Conservation (phyloP, 768 basidiomycete genomes). For the Pleurotus giganteus region DNA sequence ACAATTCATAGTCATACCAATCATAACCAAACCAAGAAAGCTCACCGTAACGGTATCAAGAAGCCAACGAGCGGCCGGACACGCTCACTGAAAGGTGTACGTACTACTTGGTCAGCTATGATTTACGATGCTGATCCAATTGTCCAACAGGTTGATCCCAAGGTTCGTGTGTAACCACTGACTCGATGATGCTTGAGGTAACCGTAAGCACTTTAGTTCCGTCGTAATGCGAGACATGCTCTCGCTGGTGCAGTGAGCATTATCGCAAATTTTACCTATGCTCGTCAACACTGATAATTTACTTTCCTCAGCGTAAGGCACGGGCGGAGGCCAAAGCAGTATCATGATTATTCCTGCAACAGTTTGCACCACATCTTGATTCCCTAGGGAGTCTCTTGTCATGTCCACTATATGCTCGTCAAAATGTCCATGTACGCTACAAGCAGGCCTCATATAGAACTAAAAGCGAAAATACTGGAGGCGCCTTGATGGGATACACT, state of each 20-base stretch:
- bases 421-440: slow-evolving; percentile 9
- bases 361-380: neutral
- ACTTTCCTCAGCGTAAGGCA: slow-evolving; percentile 54
- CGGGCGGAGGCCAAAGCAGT: slow-evolving; percentile 58
- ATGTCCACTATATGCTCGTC: neutral
- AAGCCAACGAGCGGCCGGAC: slow-evolving; percentile 69
- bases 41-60: slow-evolving; percentile 97
- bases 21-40: slow-evolving; percentile 97
- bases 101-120: slow-evolving; percentile 30
- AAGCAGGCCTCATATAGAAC: neutral
- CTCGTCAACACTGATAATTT: slow-evolving; percentile 9
- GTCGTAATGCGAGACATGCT: slow-evolving; percentile 76
- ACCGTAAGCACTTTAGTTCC: slow-evolving; percentile 54
- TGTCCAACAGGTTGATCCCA: slow-evolving; percentile 65
- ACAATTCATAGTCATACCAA: slow-evolving; percentile 67
- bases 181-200: slow-evolving; percentile 7
- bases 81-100: slow-evolving; percentile 87
- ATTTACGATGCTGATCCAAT: slow-evolving; percentile 9
- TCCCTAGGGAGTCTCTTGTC: neutral
- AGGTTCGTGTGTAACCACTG: slow-evolving; percentile 46
- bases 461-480: slow-evolving; percentile 1
- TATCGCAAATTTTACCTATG: neutral
- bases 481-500: neutral
- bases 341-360: slow-evolving; percentile 21
- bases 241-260: slow-evolving; percentile 69